Evolutionary conservation across 352 stramenopile genomes (phyloP).

Genomic region (Aphanomyces cochlioides): DNA sequence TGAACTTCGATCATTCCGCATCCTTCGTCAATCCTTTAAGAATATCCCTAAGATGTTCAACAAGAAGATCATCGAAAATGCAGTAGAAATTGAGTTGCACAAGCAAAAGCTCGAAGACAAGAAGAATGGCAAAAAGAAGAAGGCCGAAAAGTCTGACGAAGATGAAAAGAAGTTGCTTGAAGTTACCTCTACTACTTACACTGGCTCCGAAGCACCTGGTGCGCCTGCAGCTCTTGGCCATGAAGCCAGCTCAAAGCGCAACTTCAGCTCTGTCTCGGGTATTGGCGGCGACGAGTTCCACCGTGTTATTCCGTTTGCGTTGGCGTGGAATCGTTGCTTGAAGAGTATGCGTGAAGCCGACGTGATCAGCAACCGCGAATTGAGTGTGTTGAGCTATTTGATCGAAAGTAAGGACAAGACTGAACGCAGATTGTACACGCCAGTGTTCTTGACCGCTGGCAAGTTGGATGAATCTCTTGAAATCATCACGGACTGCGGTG

Average conservation of each 20-base stretch:
- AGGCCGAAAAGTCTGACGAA: slow-evolving; percentile 36
- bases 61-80: slow-evolving; percentile 82
- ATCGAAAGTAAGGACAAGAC: slow-evolving; percentile 30
- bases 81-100: slow-evolving; percentile 6
- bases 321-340: slow-evolving; percentile 35
- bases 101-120: slow-evolving; percentile 55
- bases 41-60: slow-evolving; percentile 84
- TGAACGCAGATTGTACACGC: slow-evolving; percentile 32
- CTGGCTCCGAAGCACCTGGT: neutral
- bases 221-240: neutral
- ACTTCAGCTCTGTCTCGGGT: slow-evolving; percentile 30
- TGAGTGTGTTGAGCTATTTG: slow-evolving; percentile 37
- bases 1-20: slow-evolving; percentile 78
- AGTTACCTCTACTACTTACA: slow-evolving; percentile 83
- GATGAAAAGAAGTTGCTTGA: slow-evolving; percentile 67
- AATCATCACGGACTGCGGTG: slow-evolving; percentile 34
- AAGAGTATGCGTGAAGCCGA: slow-evolving; percentile 33
- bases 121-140: slow-evolving; percentile 64
- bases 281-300: slow-evolving; percentile 34
- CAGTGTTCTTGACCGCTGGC: slow-evolving; percentile 34
- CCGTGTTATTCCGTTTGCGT: slow-evolving; percentile 35
- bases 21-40: slow-evolving; percentile 80
- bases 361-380: slow-evolving; percentile 34
- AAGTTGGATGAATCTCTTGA: slow-evolving; percentile 38
- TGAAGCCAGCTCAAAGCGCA: neutral